A percentile compares a stretch with the other conserved stretches of the same genome.
These are phyloP conservation scores for Pestalotiopsis sp. DNA, from an alignment of 2,329 filamentous ascomycete genomes.

Conservation along the genomic window DNA sequence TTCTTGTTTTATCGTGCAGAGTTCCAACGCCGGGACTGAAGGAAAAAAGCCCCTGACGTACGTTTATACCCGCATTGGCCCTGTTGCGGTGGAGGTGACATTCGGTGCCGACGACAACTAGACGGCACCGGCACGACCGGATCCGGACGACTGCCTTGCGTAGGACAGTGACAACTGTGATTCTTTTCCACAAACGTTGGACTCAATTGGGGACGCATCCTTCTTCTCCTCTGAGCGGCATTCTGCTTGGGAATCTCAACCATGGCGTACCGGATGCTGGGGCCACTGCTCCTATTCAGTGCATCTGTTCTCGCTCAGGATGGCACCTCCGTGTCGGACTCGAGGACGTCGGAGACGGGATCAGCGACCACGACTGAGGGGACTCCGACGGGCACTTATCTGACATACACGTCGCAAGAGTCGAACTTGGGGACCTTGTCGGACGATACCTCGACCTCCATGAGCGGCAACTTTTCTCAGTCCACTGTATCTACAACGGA, in stretches of 20 bases:
- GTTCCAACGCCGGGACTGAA: background rate
- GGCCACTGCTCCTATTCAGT: constrained; percentile 23
- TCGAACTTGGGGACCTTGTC: constrained; percentile 31
- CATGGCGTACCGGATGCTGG: constrained; percentile 22
- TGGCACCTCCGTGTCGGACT: constrained; percentile 34
- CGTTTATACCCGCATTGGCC: background rate
- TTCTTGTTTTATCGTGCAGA: background rate
- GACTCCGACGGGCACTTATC: constrained; percentile 47
- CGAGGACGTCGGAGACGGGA: constrained; percentile 34
- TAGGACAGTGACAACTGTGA: background rate
- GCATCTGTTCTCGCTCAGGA: constrained; percentile 23
- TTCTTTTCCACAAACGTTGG: background rate
- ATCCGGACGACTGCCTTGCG: background rate
- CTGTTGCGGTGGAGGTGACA: background rate
- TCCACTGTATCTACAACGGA: constrained; percentile 19
- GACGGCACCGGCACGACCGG: background rate
- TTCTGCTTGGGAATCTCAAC: background rate
- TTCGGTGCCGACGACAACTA: background rate
- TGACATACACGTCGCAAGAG: constrained; percentile 41
- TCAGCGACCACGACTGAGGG: constrained; percentile 29
- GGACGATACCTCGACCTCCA: constrained; percentile 26
- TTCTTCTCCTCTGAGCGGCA: background rate
- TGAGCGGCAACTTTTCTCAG: constrained; percentile 28
- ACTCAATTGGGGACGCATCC: background rate
- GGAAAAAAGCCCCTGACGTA: background rate